These are phyloP conservation scores for Daucus carota DNA, from an alignment of 129 eudicot species.

Conservation along the genomic window DH1_v3.0 NC_030383.2:45659001-45659500, in stretches of 20 bases:
- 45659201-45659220: constrained; percentile 64
- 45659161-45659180: constrained; percentile 34
- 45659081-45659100: constrained; percentile 7
- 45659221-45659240: constrained; percentile 43
- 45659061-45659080: constrained; percentile 20
- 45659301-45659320: constrained; percentile 73
- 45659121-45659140: constrained; percentile 41
- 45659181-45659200: constrained; percentile 55
- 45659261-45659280: constrained; percentile 22
- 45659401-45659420: constrained; percentile 1
- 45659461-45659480: background rate
- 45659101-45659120: constrained; percentile 30
- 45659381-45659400: background rate
- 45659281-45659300: constrained; percentile 59
- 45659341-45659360: constrained; percentile 30
- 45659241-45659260: constrained; percentile 17
- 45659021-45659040: background rate
- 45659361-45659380: background rate
- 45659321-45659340: constrained; percentile 54
- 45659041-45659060: constrained; percentile 43
- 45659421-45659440: background rate
- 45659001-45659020: constrained; percentile 24
- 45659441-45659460: background rate
- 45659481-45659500: background rate
- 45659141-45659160: background rate